These are phyloP conservation scores for Medicago lupulina DNA, from an alignment of 306 rosid genomes.

Conservation along the genomic window DNA sequence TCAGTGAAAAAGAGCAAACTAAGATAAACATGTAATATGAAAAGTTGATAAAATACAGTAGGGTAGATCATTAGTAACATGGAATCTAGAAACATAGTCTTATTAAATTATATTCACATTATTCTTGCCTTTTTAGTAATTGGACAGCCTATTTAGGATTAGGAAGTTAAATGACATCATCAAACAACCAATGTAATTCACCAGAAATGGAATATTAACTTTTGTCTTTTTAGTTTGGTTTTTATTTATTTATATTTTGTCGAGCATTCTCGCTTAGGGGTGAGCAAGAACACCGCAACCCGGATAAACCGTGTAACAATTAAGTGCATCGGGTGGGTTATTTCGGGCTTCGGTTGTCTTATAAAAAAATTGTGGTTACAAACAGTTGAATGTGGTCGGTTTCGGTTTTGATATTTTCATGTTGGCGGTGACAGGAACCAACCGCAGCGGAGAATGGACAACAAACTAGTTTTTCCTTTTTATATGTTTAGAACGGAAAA, in stretches of 20 bases:
- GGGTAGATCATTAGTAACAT: constrained; percentile 1
- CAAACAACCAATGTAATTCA: neutral
- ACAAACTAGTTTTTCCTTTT: too few relatives aligned
- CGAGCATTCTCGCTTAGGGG: neutral
- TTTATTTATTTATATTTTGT: neutral
- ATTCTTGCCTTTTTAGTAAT: neutral
- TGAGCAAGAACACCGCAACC: too few relatives aligned
- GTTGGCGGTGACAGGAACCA: too few relatives aligned
- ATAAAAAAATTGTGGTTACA: too few relatives aligned
- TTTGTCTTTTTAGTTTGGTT: neutral
- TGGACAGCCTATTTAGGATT: neutral
- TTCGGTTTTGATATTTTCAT: too few relatives aligned
- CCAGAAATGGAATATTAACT: constrained; percentile 5
- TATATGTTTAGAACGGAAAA: too few relatives aligned
- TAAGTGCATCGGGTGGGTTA: too few relatives aligned
- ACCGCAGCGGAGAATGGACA: too few relatives aligned
- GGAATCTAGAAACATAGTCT: neutral
- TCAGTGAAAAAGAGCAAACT: neutral
- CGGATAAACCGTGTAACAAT: too few relatives aligned
- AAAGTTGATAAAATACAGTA: constrained; percentile 20
- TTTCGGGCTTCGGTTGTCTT: too few relatives aligned
- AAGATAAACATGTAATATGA: constrained; percentile 20
- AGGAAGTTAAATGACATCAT: neutral
- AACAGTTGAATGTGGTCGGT: too few relatives aligned
- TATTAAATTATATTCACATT: neutral